Evolutionary conservation across 2,329 filamentous ascomycete species (phyloP), one percentile per base, ranked within the genome.

Genomic region (Sodiomyces alkalinus): DNA sequence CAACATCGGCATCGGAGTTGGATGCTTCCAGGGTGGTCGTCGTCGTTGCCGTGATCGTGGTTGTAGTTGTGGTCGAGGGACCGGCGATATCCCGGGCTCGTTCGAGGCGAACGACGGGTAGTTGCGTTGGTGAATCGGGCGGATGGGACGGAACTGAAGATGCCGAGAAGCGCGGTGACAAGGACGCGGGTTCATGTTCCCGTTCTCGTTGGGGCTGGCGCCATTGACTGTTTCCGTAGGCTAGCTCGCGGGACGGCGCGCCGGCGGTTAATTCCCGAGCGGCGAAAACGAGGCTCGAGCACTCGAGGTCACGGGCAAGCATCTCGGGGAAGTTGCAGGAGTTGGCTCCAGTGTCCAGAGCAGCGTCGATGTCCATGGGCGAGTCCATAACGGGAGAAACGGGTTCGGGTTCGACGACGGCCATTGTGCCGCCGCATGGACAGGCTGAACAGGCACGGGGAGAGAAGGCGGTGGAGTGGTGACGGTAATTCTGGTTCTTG

Each of bases 311-410:
- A 33, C 53, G 56, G 6, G 58, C 67, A n/a, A 73, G 49, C 21
- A 69, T 39, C 45, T 73, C 68, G 3, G 68, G 62, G 12, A 73
- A 49, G 45, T 61, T 71, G 42, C 56, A 58, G 27, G 48, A n/a
- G n/a, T n/a, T n/a, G n/a, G n/a, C n/a, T n/a, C n/a, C n/a, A n/a
- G n/a, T 40, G 45, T 48, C 36, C 28, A 51, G 43, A 19, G 30
- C 36, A 12, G 48, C 43, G 19, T 45, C 41, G 23, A 42, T 30
- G 23, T 25, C 14, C 16, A 24, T 16, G 18, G 9, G 24, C 13
- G 11, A n/a, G 16, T 24, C 23, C 18, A 21, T 8, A 21, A 12
- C 12, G 19, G 19, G 19, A 8, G 12, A 21, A 21, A 8, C 19
- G 19, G n/a, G n/a, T n/a, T n/a, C n/a, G n/a, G n/a, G n/a, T n/a